Evolutionary conservation across 2,329 filamentous ascomycete species (phyloP), one percentile per base, ranked within the genome.

Genomic region (Alternaria atra): DNA sequence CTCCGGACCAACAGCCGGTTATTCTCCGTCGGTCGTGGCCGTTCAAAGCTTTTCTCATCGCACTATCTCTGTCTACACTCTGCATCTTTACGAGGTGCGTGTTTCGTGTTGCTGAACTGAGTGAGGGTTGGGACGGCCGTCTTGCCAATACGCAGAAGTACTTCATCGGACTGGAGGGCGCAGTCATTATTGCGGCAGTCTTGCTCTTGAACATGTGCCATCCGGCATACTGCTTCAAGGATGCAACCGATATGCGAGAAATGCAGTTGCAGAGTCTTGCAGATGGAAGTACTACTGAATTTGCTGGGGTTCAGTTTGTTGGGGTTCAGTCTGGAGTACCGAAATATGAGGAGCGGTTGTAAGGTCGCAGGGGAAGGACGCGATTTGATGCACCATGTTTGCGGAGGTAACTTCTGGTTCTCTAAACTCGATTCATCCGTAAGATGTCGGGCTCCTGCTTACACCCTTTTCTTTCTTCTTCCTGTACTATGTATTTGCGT

Each of bases 101-200:
- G 42, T 92, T 88, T 76, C 85, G 90, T 55, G 85, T 90, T 23
- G 86, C 85, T 0, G 89, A 92, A 82, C 78, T 92, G 64, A 86
- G 84, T 64, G 81, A 85, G 53, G 90, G 90, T 1, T 92, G 88
- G 85, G 76, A 72, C 3, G 88, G 89, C 0, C 76, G 82, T 23
- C 75, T 91, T 67, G 89, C 89, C 73, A 68, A 70, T 48, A 78
- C 73, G 20, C 74, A 80, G 57, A 72, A 64, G 30, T 79, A 79
- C 53, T 79, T 80, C 35, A 76, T 80, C 55, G 78, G 76, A 10
- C 65, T 80, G 2, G 78, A 80, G 60, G 76, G 77, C 15, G 74
- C 73, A 13, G 66, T 79, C 43, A 64, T 79, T 6, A 63, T 72
- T 13, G 71, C 67, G 10, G 76, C 72, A 0, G 73, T 79, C 4